Base-by-base conservation (phyloP, 208 protist genomes). In the Leptomonas pyrrhocoris region DNA sequence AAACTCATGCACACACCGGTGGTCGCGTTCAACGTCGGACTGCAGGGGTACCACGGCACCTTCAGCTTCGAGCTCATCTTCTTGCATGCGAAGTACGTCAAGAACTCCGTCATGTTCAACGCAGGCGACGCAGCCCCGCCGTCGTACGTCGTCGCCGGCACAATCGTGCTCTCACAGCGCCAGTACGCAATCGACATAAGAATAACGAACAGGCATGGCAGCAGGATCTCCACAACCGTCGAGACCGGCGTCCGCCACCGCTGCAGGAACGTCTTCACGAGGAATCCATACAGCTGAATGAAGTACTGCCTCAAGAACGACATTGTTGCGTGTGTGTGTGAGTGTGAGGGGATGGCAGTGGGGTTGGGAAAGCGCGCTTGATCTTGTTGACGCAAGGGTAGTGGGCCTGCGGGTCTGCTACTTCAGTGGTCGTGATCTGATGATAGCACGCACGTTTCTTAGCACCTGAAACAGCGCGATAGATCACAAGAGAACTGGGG, bases 211-310 rank as follows among this genome's bases (percentile, higher is more conserved):
- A 90, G 16, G 61, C 64, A 87, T 13, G 90, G 90, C 18, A 93
- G 65, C 9, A 95, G 60, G n/a, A 95, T 28, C 80, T 88, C 83
- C 43, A 84, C 57, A 16, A 79, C 15, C 19, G 90, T 89, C 19
- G 74, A 76, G 13, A 87, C 30, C 0, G 84, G 85, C 30, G 81
- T 76, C 50, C 81, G 76, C 73, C 76, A 77, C 38, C 80, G 83
- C 73, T 88, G 79, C 36, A 89, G 74, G 34, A 74, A 74, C 27
- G 79, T 81, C 80, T 95, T 93, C 58, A 85, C 75, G 8, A 95
- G 50, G 42, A 94, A 89, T 15, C 83, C 81, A 38, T 82, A 79
- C 63, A 86, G 78, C 71, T 94, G 88, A 42, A 88, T 80, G 40
- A 58, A 74, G 67, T 83, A 88, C 58, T 56, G 45, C 62, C 59